Base-by-base conservation (phyloP, 179 eudicot genomes). In the Beta corolliflora region DNA sequence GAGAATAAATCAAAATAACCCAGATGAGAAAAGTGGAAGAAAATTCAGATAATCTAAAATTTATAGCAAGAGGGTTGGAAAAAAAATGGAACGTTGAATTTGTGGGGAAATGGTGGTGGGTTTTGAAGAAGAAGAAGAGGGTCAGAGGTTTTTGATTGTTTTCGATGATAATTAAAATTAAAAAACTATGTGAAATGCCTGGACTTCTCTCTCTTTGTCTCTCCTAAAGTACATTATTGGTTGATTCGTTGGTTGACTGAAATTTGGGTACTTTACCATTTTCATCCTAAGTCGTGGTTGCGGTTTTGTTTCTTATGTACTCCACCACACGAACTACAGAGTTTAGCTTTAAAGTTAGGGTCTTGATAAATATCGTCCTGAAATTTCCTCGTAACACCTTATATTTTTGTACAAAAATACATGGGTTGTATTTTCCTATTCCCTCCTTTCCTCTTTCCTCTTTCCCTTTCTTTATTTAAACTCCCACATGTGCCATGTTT, bases 181-280 rank as follows among this genome's bases (percentile, higher is more conserved):
- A 2, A 36, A 36, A 36, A 2, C 41, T 36, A 65, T 65, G 69
- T 31, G 16, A 12, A 65, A 65, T 65, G 16, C 69, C 69, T 16
- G 44, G 69, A 29, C 44, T 65, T 54, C 13, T 55, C 2, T 55
- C 59, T 55, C 53, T 55, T 12, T 4, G 31, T 21, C 31, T 61
- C 66, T 61, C 29, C 66, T 61, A 7, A 21, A 61, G 66, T 61
- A n/a, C 13, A 63, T 7, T 19, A 63, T n/a, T 61, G 44, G 29
- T 65, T 65, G 16, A 65, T 65, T 12, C 69, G 18, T 65, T 65
- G 44, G 69, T 65, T 65, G 69, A 65, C 69, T 29, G 69, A 65
- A 48, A 0, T 48, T 48, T 48, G 53, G 53, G 53, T 48, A 46
- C 50, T 46, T 46, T 46, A 46, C 9, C 9, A 8, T 46, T 46